phyloP scores from a whole-genome alignment of 805 yeast species.

The Candida michaelii region DNA sequence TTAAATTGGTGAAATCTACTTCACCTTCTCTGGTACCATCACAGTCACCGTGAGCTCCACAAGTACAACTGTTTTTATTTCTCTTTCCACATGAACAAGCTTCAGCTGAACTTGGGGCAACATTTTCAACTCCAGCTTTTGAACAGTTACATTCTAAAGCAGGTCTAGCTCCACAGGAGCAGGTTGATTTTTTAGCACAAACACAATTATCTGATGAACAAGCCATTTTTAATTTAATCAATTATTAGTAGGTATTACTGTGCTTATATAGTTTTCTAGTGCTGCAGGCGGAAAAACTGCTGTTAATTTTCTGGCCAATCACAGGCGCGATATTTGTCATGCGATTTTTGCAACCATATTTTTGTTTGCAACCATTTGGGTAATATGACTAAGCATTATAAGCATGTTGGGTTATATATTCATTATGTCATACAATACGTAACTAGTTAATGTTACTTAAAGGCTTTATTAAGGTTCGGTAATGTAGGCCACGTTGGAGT shows the following conservation, averaged over 20 bases:
- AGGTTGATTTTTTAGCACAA: slow-evolving; percentile 61
- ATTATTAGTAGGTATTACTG: background rate
- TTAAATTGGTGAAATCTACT: slow-evolving; percentile 52
- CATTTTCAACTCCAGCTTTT: slow-evolving; percentile 52
- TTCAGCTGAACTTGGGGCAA: slow-evolving; percentile 35
- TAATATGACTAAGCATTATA: background rate
- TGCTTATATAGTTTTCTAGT: background rate
- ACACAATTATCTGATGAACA: slow-evolving; percentile 48
- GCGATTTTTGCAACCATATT: slow-evolving; percentile 1
- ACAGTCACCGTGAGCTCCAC: slow-evolving; percentile 45
- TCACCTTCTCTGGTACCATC: slow-evolving; percentile 54
- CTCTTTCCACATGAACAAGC: slow-evolving; percentile 65
- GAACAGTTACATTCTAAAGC: slow-evolving; percentile 59
- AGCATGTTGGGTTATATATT: too few relatives aligned
- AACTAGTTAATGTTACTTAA: too few relatives aligned
- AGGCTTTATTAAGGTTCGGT: too few relatives aligned
- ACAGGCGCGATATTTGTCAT: slow-evolving; percentile 15
- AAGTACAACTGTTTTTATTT: slow-evolving; percentile 52
- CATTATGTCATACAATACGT: too few relatives aligned
- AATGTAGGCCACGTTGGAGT: too few relatives aligned
- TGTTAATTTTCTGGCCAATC: slow-evolving; percentile 12
- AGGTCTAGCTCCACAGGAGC: slow-evolving; percentile 62
- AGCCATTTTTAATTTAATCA: slow-evolving; percentile 22
- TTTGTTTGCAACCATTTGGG: slow-evolving; percentile 5
- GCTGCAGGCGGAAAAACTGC: background rate